Evolutionary conservation across 495 filamentous ascomycete species (phyloP).

Genomic region (Aspergillus affinis): DNA sequence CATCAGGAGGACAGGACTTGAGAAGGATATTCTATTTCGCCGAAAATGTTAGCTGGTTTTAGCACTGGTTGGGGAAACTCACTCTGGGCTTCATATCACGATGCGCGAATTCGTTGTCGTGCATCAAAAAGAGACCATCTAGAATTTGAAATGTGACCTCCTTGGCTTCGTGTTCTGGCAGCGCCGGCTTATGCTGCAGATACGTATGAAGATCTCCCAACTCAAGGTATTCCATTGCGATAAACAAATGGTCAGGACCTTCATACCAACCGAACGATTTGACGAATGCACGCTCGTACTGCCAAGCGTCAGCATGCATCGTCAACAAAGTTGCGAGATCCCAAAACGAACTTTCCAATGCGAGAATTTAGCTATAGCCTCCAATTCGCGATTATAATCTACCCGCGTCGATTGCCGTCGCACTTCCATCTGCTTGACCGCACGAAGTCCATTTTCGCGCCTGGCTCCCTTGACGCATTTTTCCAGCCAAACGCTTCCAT

Average conservation of each 20-base stretch:
- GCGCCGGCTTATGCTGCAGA: constrained; percentile 10
- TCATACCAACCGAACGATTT: constrained; percentile 38
- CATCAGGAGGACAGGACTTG: neutral
- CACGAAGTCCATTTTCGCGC: constrained; percentile 6
- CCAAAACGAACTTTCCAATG: constrained; percentile 15
- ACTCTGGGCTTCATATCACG: constrained; percentile 52
- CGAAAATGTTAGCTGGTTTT: neutral
- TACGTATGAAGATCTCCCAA: constrained; percentile 23
- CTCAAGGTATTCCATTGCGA: constrained; percentile 40
- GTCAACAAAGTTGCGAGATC: neutral
- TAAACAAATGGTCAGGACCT: constrained; percentile 24
- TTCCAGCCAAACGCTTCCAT: constrained; percentile 39
- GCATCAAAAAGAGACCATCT: constrained; percentile 46
- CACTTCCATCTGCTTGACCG: constrained; percentile 17
- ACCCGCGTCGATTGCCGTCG: constrained; percentile 16
- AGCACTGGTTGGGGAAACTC: constrained; percentile 19
- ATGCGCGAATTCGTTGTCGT: constrained; percentile 47
- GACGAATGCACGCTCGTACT: constrained; percentile 26
- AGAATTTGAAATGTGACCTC: constrained; percentile 42
- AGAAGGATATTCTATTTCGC: neutral
- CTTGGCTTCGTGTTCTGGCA: constrained; percentile 39
- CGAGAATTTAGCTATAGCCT: constrained; percentile 46
- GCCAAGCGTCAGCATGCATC: neutral
- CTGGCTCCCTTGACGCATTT: constrained; percentile 12
- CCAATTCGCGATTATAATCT: constrained; percentile 37